Base-by-base conservation (phyloP, 2,329 filamentous ascomycete genomes). In the Paecilomyces sp. region DNA sequence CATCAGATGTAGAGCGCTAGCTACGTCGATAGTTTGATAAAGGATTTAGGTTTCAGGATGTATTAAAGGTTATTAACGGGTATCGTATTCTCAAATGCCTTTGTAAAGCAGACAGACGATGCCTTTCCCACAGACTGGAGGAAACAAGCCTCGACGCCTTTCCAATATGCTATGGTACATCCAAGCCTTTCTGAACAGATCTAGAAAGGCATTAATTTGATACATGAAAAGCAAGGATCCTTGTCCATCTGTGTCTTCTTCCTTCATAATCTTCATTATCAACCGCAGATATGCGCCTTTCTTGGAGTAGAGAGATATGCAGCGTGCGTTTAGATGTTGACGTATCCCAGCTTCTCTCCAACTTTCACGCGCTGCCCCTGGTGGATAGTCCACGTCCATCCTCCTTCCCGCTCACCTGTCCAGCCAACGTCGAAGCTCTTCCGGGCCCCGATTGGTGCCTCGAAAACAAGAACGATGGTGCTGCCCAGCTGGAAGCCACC, bases 401-500 rank as follows among this genome's bases (percentile, higher is more conserved):
- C 92, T 13, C 83, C 85, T 60, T 81, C 84, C 58, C 82, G 77
- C 57, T 82, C 78, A 1, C 80, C 81, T 22, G 79, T 80, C 73
- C 84, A 86, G 1, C 86, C 84, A 58, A 85, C 82, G 65, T 88
- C 85, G 51, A 86, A 79, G 64, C 77, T 83, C 56, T 81, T 80
- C 53, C 81, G 72, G 30, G 76, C 69, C 13, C 85, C 85, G 66
- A 87, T 85, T 0, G 94, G 94, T 12, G 94, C 94, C 77, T 99
- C 95, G 71, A 99, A 99, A 0, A 99, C 92, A 57, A 99, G 80
- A 47, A 99, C 94, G 65, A 99, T 88, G 1, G 93, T 96, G 73
- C 91, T 96, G 22, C 94, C 94, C 3, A 99, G 82, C 79, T 95
- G 91, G 78, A 99, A 99, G 0, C 94, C 95, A 58, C 94, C 94